Conservation (phyloP, 2,329 filamentous ascomycete species). For the Exophiala xenobiotica region DNA sequence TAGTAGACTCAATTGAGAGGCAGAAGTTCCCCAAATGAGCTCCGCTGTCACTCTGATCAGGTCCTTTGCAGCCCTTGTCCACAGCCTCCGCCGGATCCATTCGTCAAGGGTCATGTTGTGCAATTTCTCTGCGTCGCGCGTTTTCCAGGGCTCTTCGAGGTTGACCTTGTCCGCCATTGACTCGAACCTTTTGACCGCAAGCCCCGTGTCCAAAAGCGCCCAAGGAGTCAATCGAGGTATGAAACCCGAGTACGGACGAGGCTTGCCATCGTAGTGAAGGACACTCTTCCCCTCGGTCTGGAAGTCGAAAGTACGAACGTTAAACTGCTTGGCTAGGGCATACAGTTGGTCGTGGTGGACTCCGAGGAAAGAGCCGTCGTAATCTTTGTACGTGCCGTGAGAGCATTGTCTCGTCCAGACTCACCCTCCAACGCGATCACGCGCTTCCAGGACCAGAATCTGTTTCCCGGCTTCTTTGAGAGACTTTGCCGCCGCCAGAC, state of each 20-base stretch:
- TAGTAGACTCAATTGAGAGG: neutral
- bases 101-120: neutral
- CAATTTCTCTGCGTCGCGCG: neutral
- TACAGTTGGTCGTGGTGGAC: conserved; percentile 31
- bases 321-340: conserved; percentile 26
- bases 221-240: neutral
- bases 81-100: neutral
- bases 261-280: neutral
- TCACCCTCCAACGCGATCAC: conserved; percentile 25
- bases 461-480: conserved; percentile 13
- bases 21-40: neutral
- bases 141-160: neutral
- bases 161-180: neutral
- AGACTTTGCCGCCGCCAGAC: conserved; percentile 37
- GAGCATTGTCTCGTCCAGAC: conserved; percentile 19
- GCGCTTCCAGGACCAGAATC: conserved; percentile 23
- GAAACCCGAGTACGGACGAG: neutral
- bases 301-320: conserved; percentile 19
- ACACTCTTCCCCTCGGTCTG: neutral
- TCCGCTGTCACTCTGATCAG: neutral
- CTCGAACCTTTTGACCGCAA: neutral
- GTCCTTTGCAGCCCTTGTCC: neutral
- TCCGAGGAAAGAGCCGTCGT: conserved; percentile 33
- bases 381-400: conserved; percentile 28
- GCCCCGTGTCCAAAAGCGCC: neutral